Evolutionary conservation across 805 yeast species (phyloP).

Genomic region (Lipomyces yamanashiensis): DNA sequence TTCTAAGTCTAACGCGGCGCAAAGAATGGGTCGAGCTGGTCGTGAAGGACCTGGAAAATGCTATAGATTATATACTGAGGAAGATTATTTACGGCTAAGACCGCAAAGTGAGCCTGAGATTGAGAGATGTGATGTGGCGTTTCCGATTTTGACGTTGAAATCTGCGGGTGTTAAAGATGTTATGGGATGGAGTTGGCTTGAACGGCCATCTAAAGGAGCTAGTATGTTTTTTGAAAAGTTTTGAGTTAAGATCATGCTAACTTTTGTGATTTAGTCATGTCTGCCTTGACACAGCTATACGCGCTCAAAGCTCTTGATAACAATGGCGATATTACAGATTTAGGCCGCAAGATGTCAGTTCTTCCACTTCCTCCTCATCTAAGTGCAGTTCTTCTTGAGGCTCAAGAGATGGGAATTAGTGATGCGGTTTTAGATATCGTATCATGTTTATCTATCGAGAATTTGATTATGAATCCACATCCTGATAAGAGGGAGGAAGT

Average conservation of each 20-base stretch:
- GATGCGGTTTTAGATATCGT: slow-evolving; percentile 80
- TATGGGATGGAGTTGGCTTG: slow-evolving; percentile 89
- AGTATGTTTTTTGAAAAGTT: slow-evolving; percentile 27
- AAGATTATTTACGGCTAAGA: slow-evolving; percentile 64
- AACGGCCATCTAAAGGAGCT: slow-evolving; percentile 82
- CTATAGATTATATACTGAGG: slow-evolving; percentile 79
- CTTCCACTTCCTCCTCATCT: slow-evolving; percentile 92
- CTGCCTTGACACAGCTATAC: slow-evolving; percentile 79
- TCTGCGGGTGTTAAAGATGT: slow-evolving; percentile 82
- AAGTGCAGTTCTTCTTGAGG: slow-evolving; percentile 79
- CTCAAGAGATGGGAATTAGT: slow-evolving; percentile 55
- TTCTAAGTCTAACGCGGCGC: slow-evolving; percentile 92
- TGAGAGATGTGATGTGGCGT: slow-evolving; percentile 78
- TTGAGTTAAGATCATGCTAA: not conserved
- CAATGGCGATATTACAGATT: slow-evolving; percentile 70
- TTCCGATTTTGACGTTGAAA: slow-evolving; percentile 83
- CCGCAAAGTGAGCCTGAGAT: slow-evolving; percentile 93
- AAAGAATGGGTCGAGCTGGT: slow-evolving; percentile 99
- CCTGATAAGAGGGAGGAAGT: slow-evolving; percentile 84
- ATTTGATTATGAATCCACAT: slow-evolving; percentile 76
- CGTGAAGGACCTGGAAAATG: slow-evolving; percentile 94
- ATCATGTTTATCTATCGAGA: slow-evolving; percentile 91
- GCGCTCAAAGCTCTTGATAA: slow-evolving; percentile 79
- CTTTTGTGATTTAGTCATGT: slow-evolving; percentile 47
- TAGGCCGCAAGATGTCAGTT: slow-evolving; percentile 86